A percentile compares a stretch with the other conserved stretches of the same genome.
phyloP scores from a whole-genome alignment of 192 early-diverging fungal genomes.

The Podila epicladia region DNA sequence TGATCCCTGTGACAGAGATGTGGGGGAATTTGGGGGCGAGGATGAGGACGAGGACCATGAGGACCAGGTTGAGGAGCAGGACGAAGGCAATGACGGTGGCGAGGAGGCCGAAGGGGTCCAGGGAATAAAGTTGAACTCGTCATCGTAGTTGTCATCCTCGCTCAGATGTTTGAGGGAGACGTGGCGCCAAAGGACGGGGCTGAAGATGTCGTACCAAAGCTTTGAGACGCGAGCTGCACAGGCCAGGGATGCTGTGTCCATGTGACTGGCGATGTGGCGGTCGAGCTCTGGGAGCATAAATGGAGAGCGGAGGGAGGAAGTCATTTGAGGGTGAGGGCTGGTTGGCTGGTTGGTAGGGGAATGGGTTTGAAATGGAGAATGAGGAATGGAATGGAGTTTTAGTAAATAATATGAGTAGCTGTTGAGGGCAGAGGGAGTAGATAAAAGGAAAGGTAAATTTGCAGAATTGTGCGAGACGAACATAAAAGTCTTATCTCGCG shows the following conservation, averaged over 20 bases:
- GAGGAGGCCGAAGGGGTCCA: slow-evolving; percentile 1
- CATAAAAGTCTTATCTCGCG: too few relatives aligned
- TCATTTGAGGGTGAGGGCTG: not conserved
- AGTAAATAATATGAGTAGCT: too few relatives aligned
- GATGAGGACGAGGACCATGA: slow-evolving; percentile 2
- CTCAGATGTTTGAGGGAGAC: slow-evolving; percentile 29
- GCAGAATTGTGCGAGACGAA: too few relatives aligned
- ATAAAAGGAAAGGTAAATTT: too few relatives aligned
- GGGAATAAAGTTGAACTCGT: slow-evolving; percentile 29
- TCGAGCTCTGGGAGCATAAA: slow-evolving; percentile 49
- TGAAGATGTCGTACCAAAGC: slow-evolving; percentile 41
- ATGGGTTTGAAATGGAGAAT: slow-evolving; percentile 4
- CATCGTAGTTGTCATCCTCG: slow-evolving; percentile 39
- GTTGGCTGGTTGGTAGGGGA: not conserved
- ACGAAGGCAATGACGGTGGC: slow-evolving; percentile 27
- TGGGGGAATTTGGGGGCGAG: not conserved
- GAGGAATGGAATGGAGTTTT: too few relatives aligned
- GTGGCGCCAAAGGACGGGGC: slow-evolving; percentile 32
- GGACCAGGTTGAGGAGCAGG: slow-evolving; percentile 39
- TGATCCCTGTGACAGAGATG: not conserved
- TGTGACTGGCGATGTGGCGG: slow-evolving; percentile 38
- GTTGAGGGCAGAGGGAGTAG: too few relatives aligned
- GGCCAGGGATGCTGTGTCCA: slow-evolving; percentile 27
- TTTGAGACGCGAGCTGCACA: slow-evolving; percentile 41
- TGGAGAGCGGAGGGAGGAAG: slow-evolving; percentile 3